Conservation (phyloP, 257 asterid genomes). For the Phtheirospermum japonicum region DNA sequence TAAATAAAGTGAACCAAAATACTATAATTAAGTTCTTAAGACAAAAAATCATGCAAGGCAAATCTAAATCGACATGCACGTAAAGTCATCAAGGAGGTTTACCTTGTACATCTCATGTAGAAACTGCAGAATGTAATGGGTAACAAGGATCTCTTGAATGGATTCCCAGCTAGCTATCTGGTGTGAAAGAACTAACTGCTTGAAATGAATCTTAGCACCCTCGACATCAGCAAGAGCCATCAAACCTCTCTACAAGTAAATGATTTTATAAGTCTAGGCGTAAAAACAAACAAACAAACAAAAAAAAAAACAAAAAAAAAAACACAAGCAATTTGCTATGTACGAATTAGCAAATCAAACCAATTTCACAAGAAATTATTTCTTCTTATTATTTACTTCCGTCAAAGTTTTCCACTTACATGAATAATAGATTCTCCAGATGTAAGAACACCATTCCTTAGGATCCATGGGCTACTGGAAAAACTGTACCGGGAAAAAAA, state of each 20-base stretch:
- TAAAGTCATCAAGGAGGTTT: conserved; percentile 25
- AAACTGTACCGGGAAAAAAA: conserved; percentile 66
- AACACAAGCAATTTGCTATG: conserved; percentile 4
- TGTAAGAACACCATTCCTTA: conserved; percentile 79
- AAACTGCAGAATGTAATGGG: conserved; percentile 85
- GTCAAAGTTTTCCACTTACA: conserved; percentile 50
- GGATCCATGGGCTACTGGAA: conserved; percentile 96
- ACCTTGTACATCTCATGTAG: conserved; percentile 98
- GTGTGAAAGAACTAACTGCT: conserved; percentile 72
- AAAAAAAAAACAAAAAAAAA: too few species aligned
- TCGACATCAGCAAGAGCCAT: conserved; percentile 99
- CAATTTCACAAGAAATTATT: conserved; percentile 6
- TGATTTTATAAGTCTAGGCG: conserved; percentile 27
- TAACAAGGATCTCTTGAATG: conserved; percentile 74
- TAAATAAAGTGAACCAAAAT: too few species aligned
- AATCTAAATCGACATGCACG: conserved; percentile 13
- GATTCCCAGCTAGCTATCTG: conserved; percentile 98
- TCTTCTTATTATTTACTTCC: conserved; percentile 7
- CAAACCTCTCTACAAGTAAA: conserved; percentile 73
- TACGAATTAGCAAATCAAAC: conserved; percentile 12
- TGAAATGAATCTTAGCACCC: conserved; percentile 92
- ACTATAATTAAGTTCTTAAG: too few species aligned
- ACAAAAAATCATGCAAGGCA: too few species aligned
- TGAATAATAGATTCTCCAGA: conserved; percentile 92
- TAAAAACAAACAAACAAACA: too few species aligned